Base-by-base conservation (phyloP, 345 rosid species). In the Passiflora organensis region DNA sequence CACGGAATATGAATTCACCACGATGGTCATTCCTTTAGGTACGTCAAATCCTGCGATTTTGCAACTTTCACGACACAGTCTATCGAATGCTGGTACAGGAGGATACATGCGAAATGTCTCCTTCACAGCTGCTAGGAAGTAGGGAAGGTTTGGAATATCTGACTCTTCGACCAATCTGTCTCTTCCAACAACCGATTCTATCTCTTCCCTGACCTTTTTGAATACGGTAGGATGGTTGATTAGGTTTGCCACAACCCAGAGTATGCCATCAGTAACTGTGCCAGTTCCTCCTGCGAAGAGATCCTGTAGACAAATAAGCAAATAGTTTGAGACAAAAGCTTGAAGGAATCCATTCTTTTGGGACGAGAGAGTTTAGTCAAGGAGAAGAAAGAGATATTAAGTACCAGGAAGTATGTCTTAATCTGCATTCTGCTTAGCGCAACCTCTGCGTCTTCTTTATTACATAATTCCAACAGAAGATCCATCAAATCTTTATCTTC, bases 141-240 rank as follows among this genome's bases (percentile, higher is more conserved):
- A 57, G 28, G 16, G 62, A 25, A 57, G 62, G 47, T 57, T 57
- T 18, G 43, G 62, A 9, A 55, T 28, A 18, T 57, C 62, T 6
- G 62, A 45, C 13, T 57, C 62, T 57, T 45, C 50, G 2, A 57
- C 52, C 6, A 57, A 42, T 32, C 62, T 57, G 6, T 28, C 45
- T 32, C 6, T 32, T 13, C 52, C 62, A 2, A 57, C 52, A 18
- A 57, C 43, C 20, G 52, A 16, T 5, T 44, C 39, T 24, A 56
- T 16, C 25, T 43, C 60, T 0, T 56, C 25, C 13, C 60, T 56
- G 16, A 56, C 6, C 18, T 46, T 45, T 3, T 34, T 46, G 32
- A 46, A 45, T 4, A 46, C 44, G 4, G 34, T 13, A 0, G 62
- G 62, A 32, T 12, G 28, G 32, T 58, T 58, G 10, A 32, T 32